phyloP scores from a whole-genome alignment of 805 yeast genomes.

The Clavispora phyllophila region DNA sequence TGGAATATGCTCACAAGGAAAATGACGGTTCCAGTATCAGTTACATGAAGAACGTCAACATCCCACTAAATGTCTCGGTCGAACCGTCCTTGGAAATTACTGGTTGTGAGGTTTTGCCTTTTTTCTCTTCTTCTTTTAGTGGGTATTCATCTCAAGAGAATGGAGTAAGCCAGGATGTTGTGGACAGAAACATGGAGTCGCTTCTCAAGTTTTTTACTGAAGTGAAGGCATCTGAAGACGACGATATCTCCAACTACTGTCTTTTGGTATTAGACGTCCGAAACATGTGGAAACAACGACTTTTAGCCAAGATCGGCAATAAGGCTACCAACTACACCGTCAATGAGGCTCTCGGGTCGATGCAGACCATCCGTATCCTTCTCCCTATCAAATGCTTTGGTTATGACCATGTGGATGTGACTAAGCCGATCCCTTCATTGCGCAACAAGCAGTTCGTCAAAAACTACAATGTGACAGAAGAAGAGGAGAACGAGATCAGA shows the following conservation, averaged over 20 bases:
- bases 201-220: slow-evolving; percentile 26
- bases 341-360: slow-evolving; percentile 24
- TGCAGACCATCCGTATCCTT: slow-evolving; percentile 47
- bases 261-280: slow-evolving; percentile 69
- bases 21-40: slow-evolving; percentile 15
- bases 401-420: slow-evolving; percentile 37
- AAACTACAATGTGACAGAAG: slow-evolving; percentile 47
- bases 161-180: neutral
- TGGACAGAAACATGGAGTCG: slow-evolving; percentile 17
- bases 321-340: slow-evolving; percentile 14
- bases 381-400: slow-evolving; percentile 63
- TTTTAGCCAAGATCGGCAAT: slow-evolving; percentile 26
- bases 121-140: slow-evolving; percentile 26
- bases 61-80: slow-evolving; percentile 69
- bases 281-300: slow-evolving; percentile 70
- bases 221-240: slow-evolving; percentile 14
- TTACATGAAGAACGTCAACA: slow-evolving; percentile 50
- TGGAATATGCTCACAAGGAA: slow-evolving; percentile 53
- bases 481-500: slow-evolving; percentile 52
- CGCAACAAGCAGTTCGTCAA: slow-evolving; percentile 65
- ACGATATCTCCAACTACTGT: slow-evolving; percentile 49
- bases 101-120: slow-evolving; percentile 69
- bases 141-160: slow-evolving; percentile 10
- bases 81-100: slow-evolving; percentile 69
- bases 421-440: slow-evolving; percentile 62